Percentiles rank a stretch among this genome's conserved stretches.
Evolutionary conservation across 306 rosid species (phyloP).

Genomic region (Citrullus colocynthis): DNA sequence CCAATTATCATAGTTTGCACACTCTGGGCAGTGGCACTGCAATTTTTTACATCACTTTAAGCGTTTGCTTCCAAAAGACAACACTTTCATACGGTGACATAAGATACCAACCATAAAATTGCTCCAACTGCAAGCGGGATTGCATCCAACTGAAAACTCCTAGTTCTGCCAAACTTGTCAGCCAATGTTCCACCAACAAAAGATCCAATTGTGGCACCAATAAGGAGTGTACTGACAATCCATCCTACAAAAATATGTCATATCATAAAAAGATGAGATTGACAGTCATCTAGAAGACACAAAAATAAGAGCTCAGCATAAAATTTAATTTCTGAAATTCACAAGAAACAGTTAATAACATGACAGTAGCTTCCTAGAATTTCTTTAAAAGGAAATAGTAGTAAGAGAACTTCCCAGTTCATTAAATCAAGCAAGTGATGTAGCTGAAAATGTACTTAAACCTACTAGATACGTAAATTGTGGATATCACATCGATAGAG

Average conservation of each 20-base stretch:
- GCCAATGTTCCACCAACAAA: constrained; percentile 90
- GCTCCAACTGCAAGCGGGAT: constrained; percentile 78
- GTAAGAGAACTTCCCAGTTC: not conserved
- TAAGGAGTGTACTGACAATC: constrained; percentile 77
- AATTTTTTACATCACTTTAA: constrained; percentile 5
- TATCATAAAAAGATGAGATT: constrained; percentile 6
- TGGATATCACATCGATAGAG: not conserved
- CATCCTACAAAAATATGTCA: constrained; percentile 52
- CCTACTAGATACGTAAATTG: not conserved
- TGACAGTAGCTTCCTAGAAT: constrained; percentile 9
- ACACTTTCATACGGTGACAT: constrained; percentile 1
- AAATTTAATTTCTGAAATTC: not conserved
- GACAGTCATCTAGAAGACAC: constrained; percentile 11
- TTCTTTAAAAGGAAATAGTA: not conserved
- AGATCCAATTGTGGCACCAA: constrained; percentile 86
- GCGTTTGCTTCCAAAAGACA: constrained; percentile 1
- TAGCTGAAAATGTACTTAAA: not conserved
- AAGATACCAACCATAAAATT: constrained; percentile 52
- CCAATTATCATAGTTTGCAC: constrained; percentile 85
- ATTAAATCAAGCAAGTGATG: not conserved
- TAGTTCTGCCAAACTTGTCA: constrained; percentile 82
- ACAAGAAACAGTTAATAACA: constrained; percentile 2
- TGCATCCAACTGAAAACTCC: constrained; percentile 79
- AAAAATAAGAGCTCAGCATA: not conserved
- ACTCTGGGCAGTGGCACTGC: constrained; percentile 88